These are phyloP conservation scores for Hemileccinum rubropunctum DNA, from an alignment of 768 basidiomycete genomes.

Conservation along the genomic window DNA sequence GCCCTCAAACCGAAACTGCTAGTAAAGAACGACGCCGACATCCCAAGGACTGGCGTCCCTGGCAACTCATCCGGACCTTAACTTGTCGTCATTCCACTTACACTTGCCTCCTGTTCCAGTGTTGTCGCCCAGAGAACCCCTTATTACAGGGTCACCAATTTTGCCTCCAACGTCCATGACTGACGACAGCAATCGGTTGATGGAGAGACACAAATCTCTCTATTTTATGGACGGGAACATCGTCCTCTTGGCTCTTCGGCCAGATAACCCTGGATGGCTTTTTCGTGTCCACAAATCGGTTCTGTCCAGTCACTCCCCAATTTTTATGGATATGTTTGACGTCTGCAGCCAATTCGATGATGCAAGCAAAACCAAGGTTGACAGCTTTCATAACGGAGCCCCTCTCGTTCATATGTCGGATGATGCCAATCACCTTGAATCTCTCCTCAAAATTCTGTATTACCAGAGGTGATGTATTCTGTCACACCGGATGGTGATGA, in stretches of 20 bases:
- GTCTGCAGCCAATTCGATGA: not conserved
- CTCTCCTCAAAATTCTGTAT: conserved; percentile 8
- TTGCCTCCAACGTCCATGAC: conserved; percentile 39
- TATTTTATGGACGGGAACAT: conserved; percentile 10
- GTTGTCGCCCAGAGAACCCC: too few relatives aligned
- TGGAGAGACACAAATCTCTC: conserved; percentile 5
- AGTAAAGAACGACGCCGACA: too few relatives aligned
- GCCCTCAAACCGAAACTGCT: too few relatives aligned
- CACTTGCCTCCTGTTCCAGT: too few relatives aligned
- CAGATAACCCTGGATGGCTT: not conserved
- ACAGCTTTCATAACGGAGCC: not conserved
- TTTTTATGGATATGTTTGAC: conserved; percentile 9
- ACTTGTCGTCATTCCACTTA: too few relatives aligned
- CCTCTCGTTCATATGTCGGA: conserved; percentile 9
- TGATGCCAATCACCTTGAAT: conserved; percentile 7
- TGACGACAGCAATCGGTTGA: conserved; percentile 28
- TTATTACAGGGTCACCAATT: too few relatives aligned
- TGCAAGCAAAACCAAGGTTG: not conserved
- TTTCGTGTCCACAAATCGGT: conserved; percentile 16
- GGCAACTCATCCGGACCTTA: too few relatives aligned
- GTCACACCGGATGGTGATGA: not conserved
- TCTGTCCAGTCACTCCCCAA: conserved; percentile 7
- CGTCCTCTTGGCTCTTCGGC: not conserved
- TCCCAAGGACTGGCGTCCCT: too few relatives aligned
- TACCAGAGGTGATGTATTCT: conserved; percentile 8